Conservation (phyloP, 1,284 basidiomycete species). For the Rhodotorula sp. region DNA sequence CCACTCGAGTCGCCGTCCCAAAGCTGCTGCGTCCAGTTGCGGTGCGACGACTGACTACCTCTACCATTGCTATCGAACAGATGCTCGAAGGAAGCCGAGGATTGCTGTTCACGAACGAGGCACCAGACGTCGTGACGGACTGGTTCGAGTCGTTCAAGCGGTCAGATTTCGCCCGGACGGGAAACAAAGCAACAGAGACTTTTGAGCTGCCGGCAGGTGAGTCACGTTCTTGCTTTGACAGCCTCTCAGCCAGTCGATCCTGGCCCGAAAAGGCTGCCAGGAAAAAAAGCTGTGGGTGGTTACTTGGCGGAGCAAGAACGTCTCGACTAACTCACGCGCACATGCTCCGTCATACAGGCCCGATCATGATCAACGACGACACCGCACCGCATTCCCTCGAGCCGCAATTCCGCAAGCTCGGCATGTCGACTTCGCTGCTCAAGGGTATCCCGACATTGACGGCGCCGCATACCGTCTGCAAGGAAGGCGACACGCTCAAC, state of each 20-base stretch:
- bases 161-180: slow-evolving; percentile 87
- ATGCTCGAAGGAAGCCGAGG: slow-evolving; percentile 91
- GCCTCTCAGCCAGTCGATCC: neutral
- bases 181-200: slow-evolving; percentile 72
- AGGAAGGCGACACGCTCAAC: slow-evolving; percentile 71
- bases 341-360: slow-evolving; percentile 45
- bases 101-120: slow-evolving; percentile 83
- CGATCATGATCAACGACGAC: slow-evolving; percentile 54
- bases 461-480: slow-evolving; percentile 78
- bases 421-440: slow-evolving; percentile 76
- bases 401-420: slow-evolving; percentile 87
- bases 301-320: neutral
- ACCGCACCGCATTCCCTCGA: slow-evolving; percentile 96
- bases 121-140: slow-evolving; percentile 80
- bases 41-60: neutral
- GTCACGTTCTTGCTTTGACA: slow-evolving; percentile 48
- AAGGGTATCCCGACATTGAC: slow-evolving; percentile 80
- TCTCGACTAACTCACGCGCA: neutral
- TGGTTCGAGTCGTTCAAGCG: slow-evolving; percentile 92
- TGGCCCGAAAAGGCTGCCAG: no score
- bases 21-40: neutral
- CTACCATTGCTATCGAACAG: slow-evolving; percentile 51
- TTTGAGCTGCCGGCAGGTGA: slow-evolving; percentile 68
- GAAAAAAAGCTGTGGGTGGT: no score
- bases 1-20: neutral